Base-by-base conservation (phyloP, 2,329 filamentous ascomycete species). In the Neonectria neomacrospora region DNA sequence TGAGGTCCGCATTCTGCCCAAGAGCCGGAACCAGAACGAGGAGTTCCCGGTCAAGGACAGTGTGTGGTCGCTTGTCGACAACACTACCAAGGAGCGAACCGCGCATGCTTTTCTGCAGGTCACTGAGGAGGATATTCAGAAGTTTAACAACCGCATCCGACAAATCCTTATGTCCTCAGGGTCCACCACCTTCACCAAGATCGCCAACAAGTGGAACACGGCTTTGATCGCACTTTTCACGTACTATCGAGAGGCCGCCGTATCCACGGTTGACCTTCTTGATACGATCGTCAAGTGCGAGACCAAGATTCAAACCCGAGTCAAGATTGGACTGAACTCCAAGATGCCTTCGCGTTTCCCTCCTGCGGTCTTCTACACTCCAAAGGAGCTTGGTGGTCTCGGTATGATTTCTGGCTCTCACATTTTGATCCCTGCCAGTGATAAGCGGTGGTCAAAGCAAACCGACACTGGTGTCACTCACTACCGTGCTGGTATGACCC, bases 171-270 rank as follows among this genome's bases (percentile, higher is more conserved):
- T 99, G 96, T 98, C 95, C 11, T 98, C 96, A 62, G 96, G 96
- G n/a, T 97, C 93, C 5, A 99, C 96, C 0, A 99, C 96, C 0
- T 99, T 99, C 81, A 99, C 96, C 48, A 99, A 99, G 86, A 99
- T 99, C 75, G 96, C 96, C 50, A 99, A 99, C 82, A 99, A 99
- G 82, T 99, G 96, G 96, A 99, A 99, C 80, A 99, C 96, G 0
- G 96, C 93, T 1, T 80, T 99, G 70, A 99, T 99, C 74, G 94
- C 96, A 1, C 86, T 99, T 26, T 99, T 99, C 81, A 98, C 96
- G 0, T 99, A 99, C 80, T 99, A 99, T 77, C 93, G 96, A 77
- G 96, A 99, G 77, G 96, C 96, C 51, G 96, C 96, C 16, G 95
- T 98, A 1, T 97, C 95, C 1, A 99, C 96, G 0, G 93, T 98